Conservation (phyloP, 2,329 filamentous ascomycete genomes). For the Fusarium gaditjirri region DNA sequence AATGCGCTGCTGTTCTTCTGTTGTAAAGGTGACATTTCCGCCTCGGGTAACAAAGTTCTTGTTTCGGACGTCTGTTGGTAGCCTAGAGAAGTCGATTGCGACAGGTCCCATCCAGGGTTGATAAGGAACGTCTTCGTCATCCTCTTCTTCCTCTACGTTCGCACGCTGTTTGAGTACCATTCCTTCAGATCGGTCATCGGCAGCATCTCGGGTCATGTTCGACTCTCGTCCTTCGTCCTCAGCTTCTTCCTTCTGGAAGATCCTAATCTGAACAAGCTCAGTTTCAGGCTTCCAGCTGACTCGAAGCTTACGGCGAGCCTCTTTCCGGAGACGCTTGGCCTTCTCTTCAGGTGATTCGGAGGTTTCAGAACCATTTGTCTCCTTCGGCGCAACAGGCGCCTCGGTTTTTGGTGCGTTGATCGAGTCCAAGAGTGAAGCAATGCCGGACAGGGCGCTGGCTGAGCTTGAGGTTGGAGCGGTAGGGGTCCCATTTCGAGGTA, state of each 20-base stretch:
- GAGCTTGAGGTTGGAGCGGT: conserved; percentile 13
- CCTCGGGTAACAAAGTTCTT: conserved; percentile 66
- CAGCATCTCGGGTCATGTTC: conserved; percentile 76
- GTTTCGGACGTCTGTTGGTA: conserved; percentile 58
- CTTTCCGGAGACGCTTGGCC: conserved; percentile 75
- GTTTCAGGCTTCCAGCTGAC: conserved; percentile 77
- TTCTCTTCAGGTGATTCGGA: conserved; percentile 76
- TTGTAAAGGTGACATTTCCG: conserved; percentile 61
- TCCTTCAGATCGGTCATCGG: conserved; percentile 78
- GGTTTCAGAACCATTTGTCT: conserved; percentile 58
- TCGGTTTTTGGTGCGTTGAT: conserved; percentile 58
- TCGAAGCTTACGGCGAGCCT: conserved; percentile 74
- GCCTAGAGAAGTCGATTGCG: conserved; percentile 57
- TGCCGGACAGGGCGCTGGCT: conserved; percentile 56
- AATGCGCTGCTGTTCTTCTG: conserved; percentile 66
- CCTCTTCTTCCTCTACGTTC: conserved; percentile 62
- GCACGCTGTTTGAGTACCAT: conserved; percentile 71
- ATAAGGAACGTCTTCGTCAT: conserved; percentile 67
- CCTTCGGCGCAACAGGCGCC: conserved; percentile 61
- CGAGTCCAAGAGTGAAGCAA: conserved; percentile 65
- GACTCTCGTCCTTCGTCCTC: conserved; percentile 75
- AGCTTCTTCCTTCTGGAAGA: conserved; percentile 77
- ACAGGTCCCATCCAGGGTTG: conserved; percentile 63
- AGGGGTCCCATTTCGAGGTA: conserved; percentile 47
- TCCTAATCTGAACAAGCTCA: conserved; percentile 72